Conservation (phyloP, 305 asterid genomes). For the Rubia tinctorum region DNA sequence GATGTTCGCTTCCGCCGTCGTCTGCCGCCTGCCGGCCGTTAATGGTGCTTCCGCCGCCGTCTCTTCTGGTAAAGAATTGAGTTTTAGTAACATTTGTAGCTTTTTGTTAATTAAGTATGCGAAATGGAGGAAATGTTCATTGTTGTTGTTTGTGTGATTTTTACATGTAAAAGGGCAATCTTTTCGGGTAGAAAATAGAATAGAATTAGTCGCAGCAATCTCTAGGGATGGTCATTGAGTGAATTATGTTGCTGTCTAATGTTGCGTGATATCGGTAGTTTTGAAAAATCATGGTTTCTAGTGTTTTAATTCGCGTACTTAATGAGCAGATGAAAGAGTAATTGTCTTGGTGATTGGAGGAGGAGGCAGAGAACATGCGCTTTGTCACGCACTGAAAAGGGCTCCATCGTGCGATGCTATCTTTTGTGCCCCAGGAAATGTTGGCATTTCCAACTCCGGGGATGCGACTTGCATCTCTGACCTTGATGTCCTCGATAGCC, state of each 20-base stretch:
- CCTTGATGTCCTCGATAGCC: slow-evolving; percentile 67
- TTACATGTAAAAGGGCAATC: not conserved
- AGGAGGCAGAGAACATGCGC: slow-evolving; percentile 97
- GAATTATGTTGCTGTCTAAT: not conserved
- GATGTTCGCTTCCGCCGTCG: slow-evolving; percentile 16
- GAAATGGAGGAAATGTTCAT: not conserved
- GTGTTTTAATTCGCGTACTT: not conserved
- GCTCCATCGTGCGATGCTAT: slow-evolving; percentile 81
- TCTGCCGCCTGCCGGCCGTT: slow-evolving; percentile 17
- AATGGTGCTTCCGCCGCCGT: slow-evolving; percentile 11
- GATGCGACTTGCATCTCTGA: slow-evolving; percentile 84
- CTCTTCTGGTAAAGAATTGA: slow-evolving; percentile 26
- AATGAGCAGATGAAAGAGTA: slow-evolving; percentile 58
- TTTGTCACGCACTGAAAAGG: slow-evolving; percentile 72
- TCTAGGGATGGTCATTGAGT: not conserved
- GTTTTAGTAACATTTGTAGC: not conserved
- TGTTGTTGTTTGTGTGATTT: not conserved
- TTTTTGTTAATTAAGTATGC: not conserved
- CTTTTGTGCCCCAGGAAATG: slow-evolving; percentile 97
- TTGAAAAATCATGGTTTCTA: not conserved
- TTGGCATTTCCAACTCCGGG: slow-evolving; percentile 75
- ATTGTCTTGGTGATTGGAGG: slow-evolving; percentile 92
- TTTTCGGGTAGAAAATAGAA: not conserved
- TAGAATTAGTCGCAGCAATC: not conserved
- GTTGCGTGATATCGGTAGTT: not conserved